These are phyloP conservation scores for Serendipita sp. DNA, from an alignment of 1,284 basidiomycete species.

Conservation along the genomic window DNA sequence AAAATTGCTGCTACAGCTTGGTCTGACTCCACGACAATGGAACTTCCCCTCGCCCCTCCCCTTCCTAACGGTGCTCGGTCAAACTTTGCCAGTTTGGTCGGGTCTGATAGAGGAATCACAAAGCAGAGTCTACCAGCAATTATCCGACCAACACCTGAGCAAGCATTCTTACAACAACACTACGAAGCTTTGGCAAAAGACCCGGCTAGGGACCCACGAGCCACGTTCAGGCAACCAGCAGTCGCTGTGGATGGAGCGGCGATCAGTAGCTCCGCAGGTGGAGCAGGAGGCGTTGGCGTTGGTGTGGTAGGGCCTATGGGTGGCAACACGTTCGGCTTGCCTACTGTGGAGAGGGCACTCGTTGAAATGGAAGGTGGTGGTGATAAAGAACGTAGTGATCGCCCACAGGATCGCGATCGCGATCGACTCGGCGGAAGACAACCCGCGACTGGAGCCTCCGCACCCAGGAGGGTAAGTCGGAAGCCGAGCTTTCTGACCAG, in stretches of 20 bases:
- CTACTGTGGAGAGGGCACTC: constrained; percentile 73
- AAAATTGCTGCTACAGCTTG: neutral
- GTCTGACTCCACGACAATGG: neutral
- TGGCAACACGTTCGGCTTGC: constrained; percentile 65
- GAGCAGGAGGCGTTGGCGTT: constrained; percentile 23
- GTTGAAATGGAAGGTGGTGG: constrained; percentile 65
- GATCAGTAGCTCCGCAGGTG: constrained; percentile 25
- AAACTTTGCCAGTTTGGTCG: neutral
- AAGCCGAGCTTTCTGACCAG: no score
- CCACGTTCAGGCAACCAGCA: constrained; percentile 65
- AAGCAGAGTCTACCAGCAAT: constrained; percentile 54
- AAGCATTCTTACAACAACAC: constrained; percentile 74
- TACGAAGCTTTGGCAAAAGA: constrained; percentile 83
- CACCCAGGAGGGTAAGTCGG: constrained; percentile 15
- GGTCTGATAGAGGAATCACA: constrained; percentile 17
- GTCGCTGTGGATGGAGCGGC: constrained; percentile 28
- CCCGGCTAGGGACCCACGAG: constrained; percentile 72
- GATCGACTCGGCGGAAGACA: constrained; percentile 12
- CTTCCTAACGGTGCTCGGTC: neutral
- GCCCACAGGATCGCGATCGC: constrained; percentile 20
- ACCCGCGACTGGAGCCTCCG: constrained; percentile 1
- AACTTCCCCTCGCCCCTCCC: neutral
- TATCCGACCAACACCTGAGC: constrained; percentile 69
- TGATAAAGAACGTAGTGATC: constrained; percentile 18
- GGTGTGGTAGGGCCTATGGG: constrained; percentile 79